Base-by-base conservation (phyloP, 140 eudicot genomes). In the Senecio squalidus region DNA sequence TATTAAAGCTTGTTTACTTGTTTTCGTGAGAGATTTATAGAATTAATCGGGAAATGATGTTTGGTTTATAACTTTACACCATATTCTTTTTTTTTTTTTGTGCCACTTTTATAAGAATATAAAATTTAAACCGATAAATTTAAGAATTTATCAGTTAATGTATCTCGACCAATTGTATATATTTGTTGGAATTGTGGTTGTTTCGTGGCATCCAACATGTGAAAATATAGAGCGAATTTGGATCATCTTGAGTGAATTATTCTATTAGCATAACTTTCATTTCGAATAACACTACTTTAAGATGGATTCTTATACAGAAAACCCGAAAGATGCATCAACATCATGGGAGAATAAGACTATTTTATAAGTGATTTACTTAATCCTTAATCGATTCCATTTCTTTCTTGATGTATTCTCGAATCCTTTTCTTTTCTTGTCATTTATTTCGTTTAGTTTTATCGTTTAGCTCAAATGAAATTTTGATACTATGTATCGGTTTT, bases 201-300 rank as follows among this genome's bases (percentile, higher is more conserved):
- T 67, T 45, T 5, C 50, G 66, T 30, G 63, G 75, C 36, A 70
- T 60, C 75, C 40, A 70, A 60, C 63, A 70, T 51, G 69, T 61
- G 28, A 60, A 43, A n/a, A 47, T 48, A 56, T 3, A 31, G 54
- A 61, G 51, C n/a, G 54, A 58, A 69, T 69, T 43, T 25, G 54
- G 44, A 44, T 40, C 56, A 50, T 51, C 17, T 51, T 39, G 38
- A 29, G 56, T 60, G 69, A 38, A 28, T 60, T 69, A 69, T 70
- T 60, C 75, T 43, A 21, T 70, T 40, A 51, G 75, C 69, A 70
- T 60, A 52, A 20, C 5, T 50, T 20, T 20, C 39, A 69, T 26
- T 7, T 59, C 15, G 30, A 60, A 69, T 53, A 48, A 36, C 55
- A 58, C 54, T 60, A 58, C 7, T 7, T 36, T 58, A 20, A 5